Evolutionary conservation across 164 flowering plant species (phyloP).

Genomic region (Magnolia kwangsiensis): DNA sequence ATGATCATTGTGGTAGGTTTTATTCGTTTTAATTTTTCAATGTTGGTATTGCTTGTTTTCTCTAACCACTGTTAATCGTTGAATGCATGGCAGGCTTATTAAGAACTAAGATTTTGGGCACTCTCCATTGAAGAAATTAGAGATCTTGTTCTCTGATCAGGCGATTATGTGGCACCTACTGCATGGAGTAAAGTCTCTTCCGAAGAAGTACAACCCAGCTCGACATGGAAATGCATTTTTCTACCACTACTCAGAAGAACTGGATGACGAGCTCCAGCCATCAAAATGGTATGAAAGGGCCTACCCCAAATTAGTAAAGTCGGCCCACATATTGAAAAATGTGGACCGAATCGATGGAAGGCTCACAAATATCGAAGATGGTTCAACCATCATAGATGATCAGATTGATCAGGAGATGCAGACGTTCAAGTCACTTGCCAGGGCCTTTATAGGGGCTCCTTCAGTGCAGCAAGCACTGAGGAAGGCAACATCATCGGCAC

Average conservation of each 20-base stretch:
- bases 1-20: not conserved
- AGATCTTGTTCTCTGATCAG: not conserved
- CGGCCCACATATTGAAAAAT: constrained; percentile 29
- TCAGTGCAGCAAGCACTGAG: constrained; percentile 38
- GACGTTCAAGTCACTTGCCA: constrained; percentile 50
- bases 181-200: constrained; percentile 11
- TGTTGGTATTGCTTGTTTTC: not conserved
- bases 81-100: not conserved
- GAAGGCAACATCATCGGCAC: constrained; percentile 8
- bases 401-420: constrained; percentile 30
- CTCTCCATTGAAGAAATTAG: not conserved
- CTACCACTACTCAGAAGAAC: constrained; percentile 34
- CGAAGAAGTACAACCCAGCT: constrained; percentile 9
- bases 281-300: constrained; percentile 45
- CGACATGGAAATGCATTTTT: constrained; percentile 15
- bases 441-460: constrained; percentile 50
- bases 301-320: constrained; percentile 8
- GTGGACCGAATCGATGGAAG: constrained; percentile 64
- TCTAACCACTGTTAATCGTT: not conserved
- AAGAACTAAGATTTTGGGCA: not conserved
- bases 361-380: constrained; percentile 38
- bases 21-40: not conserved
- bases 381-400: constrained; percentile 39
- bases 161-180: constrained; percentile 1
- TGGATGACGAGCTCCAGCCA: constrained; percentile 22